Base-by-base conservation (phyloP, 352 stramenopile species). In the Globisporangium orthogonon region DNA sequence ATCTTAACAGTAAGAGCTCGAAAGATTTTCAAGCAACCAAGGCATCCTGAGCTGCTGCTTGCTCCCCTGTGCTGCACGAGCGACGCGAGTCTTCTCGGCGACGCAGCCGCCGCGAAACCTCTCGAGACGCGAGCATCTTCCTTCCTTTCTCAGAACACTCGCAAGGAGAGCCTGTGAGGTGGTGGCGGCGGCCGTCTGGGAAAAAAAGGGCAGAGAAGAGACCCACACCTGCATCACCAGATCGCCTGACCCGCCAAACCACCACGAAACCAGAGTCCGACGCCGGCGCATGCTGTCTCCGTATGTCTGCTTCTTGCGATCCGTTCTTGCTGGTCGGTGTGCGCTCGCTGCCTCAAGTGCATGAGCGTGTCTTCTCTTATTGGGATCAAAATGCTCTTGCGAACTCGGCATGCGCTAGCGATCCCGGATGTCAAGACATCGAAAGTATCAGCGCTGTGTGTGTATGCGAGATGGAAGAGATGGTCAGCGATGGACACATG, bases 181-280 rank as follows among this genome's bases (percentile, higher is more conserved):
- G 43, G 18, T 48, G 43, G 43, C 18, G 41, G 35, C 9, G 35
- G 35, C 35, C 9, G 9, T 9, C 33, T 10, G 17, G 31, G 37
- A 18, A 35, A 52, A 17, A 52, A 52, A 52, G 29, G n/a, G 48
- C 48, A 48, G 43, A 48, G 43, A 48, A 48, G 48, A 48, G 43
- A 29, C 18, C 30, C 2, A 13, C 37, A 13, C 37, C 37, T 43
- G n/a, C 48, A 14, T 52, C 48, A 48, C 47, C 48, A 41, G 43
- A 48, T 41, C 10, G 33, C 48, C 48, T 28, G 48, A 41, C 48
- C 48, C 48, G 48, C 31, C 30, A 35, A 52, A 23, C 31, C n/a
- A 52, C 11, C 23, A 23, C 33, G 17, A 48, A 48, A 48, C 43
- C 43, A 48, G 43, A 23, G 23, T 23, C 23, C 41, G 18, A 4